A percentile compares a stretch with the other conserved stretches of the same genome.
Evolutionary conservation across 2,329 filamentous ascomycete genomes (phyloP).

Genomic region (Dactylella cylindrospora): DNA sequence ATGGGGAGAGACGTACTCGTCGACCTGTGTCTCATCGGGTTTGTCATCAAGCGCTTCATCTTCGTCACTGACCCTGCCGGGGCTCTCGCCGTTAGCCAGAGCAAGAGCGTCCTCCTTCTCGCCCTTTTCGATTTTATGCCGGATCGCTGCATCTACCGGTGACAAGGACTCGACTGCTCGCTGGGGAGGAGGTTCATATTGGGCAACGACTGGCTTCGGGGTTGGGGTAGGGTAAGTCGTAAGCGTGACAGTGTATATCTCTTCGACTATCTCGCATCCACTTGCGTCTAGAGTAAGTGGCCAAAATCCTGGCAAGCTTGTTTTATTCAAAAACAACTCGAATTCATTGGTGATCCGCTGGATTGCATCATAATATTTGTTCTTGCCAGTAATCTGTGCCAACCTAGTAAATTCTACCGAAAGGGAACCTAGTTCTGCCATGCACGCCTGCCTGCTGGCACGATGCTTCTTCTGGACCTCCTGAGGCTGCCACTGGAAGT

Average conservation of each 20-base stretch:
- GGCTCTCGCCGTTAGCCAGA: background rate
- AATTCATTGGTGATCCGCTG: conserved; percentile 81
- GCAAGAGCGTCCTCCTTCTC: background rate
- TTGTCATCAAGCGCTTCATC: conserved; percentile 11
- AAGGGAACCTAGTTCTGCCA: conserved; percentile 74
- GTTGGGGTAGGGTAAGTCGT: conserved; percentile 45
- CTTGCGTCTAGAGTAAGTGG: conserved; percentile 75
- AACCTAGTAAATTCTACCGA: conserved; percentile 87
- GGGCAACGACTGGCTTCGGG: conserved; percentile 49
- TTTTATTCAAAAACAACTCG: conserved; percentile 70
- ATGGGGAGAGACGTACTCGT: background rate
- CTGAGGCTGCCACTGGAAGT: conserved; percentile 72
- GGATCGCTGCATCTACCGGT: conserved; percentile 13
- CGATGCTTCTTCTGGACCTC: conserved; percentile 45
- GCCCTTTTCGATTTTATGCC: conserved; percentile 3
- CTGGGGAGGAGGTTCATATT: conserved; percentile 11
- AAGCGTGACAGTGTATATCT: conserved; percentile 28
- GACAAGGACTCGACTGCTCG: background rate
- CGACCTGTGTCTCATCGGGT: background rate
- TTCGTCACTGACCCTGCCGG: conserved; percentile 25
- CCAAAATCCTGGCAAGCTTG: conserved; percentile 75
- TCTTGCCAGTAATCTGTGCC: conserved; percentile 76
- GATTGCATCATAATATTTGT: conserved; percentile 86
- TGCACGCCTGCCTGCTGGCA: conserved; percentile 52
- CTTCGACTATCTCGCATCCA: conserved; percentile 68